Conservation (phyloP, 202 grass and related monocot genomes). For the Alloteropsis angusta region DNA sequence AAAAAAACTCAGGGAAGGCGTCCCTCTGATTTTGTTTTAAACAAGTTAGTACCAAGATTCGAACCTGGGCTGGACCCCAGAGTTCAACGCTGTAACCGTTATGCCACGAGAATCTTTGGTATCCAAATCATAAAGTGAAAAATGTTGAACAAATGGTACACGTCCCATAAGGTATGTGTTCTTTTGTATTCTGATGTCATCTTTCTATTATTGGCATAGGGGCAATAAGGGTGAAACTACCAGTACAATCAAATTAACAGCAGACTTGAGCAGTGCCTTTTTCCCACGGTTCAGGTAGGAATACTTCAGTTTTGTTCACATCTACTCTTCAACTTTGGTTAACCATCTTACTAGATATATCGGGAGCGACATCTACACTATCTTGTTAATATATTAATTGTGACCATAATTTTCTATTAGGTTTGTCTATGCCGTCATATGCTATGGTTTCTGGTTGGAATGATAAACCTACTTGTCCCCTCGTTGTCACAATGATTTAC, state of each 20-base stretch:
- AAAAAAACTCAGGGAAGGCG: not conserved
- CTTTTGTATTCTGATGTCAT: constrained; percentile 17
- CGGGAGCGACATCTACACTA: not conserved
- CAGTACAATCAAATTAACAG: constrained; percentile 52
- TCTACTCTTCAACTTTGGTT: not conserved
- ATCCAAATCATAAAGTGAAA: not conserved
- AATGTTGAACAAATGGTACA: not conserved
- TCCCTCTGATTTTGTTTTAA: too few species aligned
- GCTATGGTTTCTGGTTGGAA: not conserved
- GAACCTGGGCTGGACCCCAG: too few species aligned
- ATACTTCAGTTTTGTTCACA: not conserved
- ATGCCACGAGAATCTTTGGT: too few species aligned
- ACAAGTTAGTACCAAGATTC: too few species aligned
- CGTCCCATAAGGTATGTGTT: not conserved
- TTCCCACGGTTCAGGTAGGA: constrained; percentile 83
- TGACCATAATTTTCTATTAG: not conserved
- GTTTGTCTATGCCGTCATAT: not conserved
- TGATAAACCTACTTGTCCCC: not conserved
- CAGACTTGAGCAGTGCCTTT: constrained; percentile 68
- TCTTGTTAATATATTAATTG: constrained; percentile 2
- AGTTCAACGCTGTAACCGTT: too few species aligned
- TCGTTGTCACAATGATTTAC: not conserved
- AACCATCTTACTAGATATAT: not conserved
- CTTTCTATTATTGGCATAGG: constrained; percentile 24
- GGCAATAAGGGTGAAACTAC: constrained; percentile 4